Percentiles rank a stretch among this genome's conserved stretches.
phyloP scores from a whole-genome alignment of 257 asterid genomes.

The Leptodermis oblonga region DNA sequence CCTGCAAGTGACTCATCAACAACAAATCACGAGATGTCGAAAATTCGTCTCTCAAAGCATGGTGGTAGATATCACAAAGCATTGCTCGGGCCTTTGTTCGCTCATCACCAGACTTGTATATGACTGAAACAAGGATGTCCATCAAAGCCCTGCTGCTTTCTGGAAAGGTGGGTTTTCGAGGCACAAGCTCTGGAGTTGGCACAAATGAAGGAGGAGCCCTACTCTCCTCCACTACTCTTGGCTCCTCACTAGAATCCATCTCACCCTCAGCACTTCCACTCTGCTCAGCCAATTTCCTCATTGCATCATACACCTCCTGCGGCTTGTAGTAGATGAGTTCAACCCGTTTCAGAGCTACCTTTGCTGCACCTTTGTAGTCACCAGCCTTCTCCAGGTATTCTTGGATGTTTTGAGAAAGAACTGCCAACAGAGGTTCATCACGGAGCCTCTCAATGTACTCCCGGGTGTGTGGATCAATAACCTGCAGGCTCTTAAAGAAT shows the following conservation, averaged over 20 bases:
- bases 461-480: constrained; percentile 93
- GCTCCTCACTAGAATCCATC: constrained; percentile 54
- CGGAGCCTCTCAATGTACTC: constrained; percentile 89
- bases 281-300: constrained; percentile 83
- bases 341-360: constrained; percentile 90
- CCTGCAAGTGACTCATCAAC: constrained; percentile 98
- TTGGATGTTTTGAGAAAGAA: constrained; percentile 89
- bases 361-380: constrained; percentile 81
- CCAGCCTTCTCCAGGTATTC: constrained; percentile 62
- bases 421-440: constrained; percentile 77
- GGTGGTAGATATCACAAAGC: constrained; percentile 97
- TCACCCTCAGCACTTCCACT: constrained; percentile 37
- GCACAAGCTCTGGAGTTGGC: constrained; percentile 70
- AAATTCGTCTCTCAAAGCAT: constrained; percentile 79
- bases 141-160: constrained; percentile 79
- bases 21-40: constrained; percentile 76
- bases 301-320: constrained; percentile 89
- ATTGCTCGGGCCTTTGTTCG: constrained; percentile 96
- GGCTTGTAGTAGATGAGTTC: constrained; percentile 92
- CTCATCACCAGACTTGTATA: constrained; percentile 85
- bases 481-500: constrained; percentile 90
- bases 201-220: constrained; percentile 66
- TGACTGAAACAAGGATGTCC: constrained; percentile 74
- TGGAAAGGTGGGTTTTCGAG: constrained; percentile 78
- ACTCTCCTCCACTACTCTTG: constrained; percentile 50